A percentile compares a stretch with the other conserved stretches of the same genome.
Evolutionary conservation across 306 rosid genomes (phyloP).

Genomic region (Castanopsis chinensis): DNA sequence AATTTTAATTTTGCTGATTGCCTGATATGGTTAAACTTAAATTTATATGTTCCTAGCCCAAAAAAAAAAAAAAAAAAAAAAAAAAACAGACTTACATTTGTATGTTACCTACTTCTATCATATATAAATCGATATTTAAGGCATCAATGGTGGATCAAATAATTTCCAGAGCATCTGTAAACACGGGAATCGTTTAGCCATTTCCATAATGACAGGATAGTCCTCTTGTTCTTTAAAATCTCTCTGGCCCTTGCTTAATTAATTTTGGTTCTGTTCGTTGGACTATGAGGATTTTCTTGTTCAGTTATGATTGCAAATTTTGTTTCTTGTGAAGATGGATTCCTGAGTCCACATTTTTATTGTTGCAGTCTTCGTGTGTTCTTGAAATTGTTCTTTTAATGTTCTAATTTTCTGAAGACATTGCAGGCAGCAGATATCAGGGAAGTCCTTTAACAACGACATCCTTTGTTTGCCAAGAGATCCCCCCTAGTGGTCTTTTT

Average conservation of each 20-base stretch:
- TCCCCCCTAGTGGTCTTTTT: constrained; percentile 44
- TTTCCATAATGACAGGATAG: not conserved
- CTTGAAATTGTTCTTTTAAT: constrained; percentile 9
- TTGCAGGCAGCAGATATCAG: constrained; percentile 56
- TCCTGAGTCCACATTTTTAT: not conserved
- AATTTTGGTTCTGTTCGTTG: not conserved
- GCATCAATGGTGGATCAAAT: not conserved
- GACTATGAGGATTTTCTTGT: not conserved
- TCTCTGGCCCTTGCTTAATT: not conserved
- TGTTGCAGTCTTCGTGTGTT: constrained; percentile 12
- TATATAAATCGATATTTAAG: not conserved
- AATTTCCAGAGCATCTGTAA: not conserved
- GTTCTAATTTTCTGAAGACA: constrained; percentile 13
- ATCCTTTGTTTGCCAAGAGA: constrained; percentile 69
- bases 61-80: too few relatives aligned
- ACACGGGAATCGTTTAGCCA: constrained; percentile 1
- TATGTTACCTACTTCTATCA: not conserved
- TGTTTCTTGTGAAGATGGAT: constrained; percentile 6
- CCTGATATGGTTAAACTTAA: too few relatives aligned
- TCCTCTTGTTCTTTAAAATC: not conserved
- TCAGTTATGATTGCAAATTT: not conserved
- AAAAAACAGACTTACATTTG: too few relatives aligned
- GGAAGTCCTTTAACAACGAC: constrained; percentile 42
- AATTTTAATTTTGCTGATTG: not conserved
- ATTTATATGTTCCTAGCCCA: too few relatives aligned